A percentile compares a stretch with the other conserved stretches of the same genome.
Evolutionary conservation across 495 filamentous ascomycete genomes (phyloP).

Genomic region (Daldinia loculata): DNA sequence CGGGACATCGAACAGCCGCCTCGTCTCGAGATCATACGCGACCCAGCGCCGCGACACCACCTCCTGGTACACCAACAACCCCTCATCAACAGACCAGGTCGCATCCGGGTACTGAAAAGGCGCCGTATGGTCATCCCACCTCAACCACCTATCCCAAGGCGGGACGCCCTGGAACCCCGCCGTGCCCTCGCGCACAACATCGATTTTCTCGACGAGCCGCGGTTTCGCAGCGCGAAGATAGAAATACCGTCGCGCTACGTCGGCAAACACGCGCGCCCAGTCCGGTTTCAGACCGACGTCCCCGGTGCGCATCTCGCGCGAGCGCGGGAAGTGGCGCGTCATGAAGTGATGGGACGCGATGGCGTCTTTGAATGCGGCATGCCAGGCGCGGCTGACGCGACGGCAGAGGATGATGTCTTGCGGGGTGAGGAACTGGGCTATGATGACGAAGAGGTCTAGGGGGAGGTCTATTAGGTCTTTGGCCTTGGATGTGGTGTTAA

Average conservation of each 20-base stretch:
- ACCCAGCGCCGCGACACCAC: constrained; percentile 49
- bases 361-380: constrained; percentile 61
- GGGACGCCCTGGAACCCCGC: too few species aligned
- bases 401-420: constrained; percentile 63
- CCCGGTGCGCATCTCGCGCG: constrained; percentile 58
- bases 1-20: constrained; percentile 58
- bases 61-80: constrained; percentile 65
- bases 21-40: constrained; percentile 62
- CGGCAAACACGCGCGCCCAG: constrained; percentile 60
- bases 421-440: constrained; percentile 61
- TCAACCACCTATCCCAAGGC: constrained; percentile 64
- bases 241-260: constrained; percentile 65
- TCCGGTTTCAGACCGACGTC: neutral
- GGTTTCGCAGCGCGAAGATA: constrained; percentile 61
- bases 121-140: constrained; percentile 53
- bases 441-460: constrained; percentile 61
- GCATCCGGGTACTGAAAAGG: constrained; percentile 63
- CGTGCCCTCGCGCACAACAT: too few species aligned
- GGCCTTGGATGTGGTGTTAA: constrained; percentile 2
- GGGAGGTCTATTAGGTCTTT: constrained; percentile 60
- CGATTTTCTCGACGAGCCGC: constrained; percentile 58
- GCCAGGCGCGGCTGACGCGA: constrained; percentile 64
- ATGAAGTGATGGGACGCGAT: constrained; percentile 57
- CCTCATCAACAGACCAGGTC: constrained; percentile 65
- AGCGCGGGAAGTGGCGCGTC: constrained; percentile 62